A percentile compares a stretch with the other conserved stretches of the same genome.
Evolutionary conservation across 2,329 filamentous ascomycete genomes (phyloP).

Genomic region (Pseudogymnoascus sp.): DNA sequence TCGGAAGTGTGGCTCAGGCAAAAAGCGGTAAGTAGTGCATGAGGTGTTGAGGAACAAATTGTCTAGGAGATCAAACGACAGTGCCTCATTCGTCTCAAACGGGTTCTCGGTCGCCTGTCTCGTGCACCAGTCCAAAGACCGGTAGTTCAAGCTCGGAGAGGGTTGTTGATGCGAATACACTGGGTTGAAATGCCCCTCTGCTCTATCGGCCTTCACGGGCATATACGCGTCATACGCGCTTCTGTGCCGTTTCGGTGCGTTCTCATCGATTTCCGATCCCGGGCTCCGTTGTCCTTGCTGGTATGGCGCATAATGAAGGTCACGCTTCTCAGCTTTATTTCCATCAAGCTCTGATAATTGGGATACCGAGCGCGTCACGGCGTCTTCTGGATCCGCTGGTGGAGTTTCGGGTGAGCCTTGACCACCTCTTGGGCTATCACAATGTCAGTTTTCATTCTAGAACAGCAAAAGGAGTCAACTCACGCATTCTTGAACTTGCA

Average conservation of each 20-base stretch:
- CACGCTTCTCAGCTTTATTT: constrained; percentile 25
- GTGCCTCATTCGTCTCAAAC: constrained; percentile 42
- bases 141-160: not conserved
- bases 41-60: constrained; percentile 54
- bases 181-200: not conserved
- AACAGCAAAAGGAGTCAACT: constrained; percentile 37
- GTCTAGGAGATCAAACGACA: constrained; percentile 46
- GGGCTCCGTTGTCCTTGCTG: constrained; percentile 27
- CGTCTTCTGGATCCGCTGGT: constrained; percentile 29
- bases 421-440: constrained; percentile 29
- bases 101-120: constrained; percentile 43
- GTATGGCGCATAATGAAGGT: constrained; percentile 24
- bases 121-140: constrained; percentile 15
- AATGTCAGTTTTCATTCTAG: constrained; percentile 33
- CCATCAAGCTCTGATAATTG: constrained; percentile 27
- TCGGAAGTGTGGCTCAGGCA: constrained; percentile 48
- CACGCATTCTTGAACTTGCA: constrained; percentile 85
- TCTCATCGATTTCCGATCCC: constrained; percentile 23
- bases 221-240: constrained; percentile 27
- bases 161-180: constrained; percentile 12
- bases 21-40: constrained; percentile 48
- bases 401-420: constrained; percentile 32
- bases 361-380: constrained; percentile 24
- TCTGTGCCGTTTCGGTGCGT: constrained; percentile 28
- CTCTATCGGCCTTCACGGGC: not conserved